Base-by-base conservation (phyloP, 257 asterid species). In the Echium plantagineum region DNA sequence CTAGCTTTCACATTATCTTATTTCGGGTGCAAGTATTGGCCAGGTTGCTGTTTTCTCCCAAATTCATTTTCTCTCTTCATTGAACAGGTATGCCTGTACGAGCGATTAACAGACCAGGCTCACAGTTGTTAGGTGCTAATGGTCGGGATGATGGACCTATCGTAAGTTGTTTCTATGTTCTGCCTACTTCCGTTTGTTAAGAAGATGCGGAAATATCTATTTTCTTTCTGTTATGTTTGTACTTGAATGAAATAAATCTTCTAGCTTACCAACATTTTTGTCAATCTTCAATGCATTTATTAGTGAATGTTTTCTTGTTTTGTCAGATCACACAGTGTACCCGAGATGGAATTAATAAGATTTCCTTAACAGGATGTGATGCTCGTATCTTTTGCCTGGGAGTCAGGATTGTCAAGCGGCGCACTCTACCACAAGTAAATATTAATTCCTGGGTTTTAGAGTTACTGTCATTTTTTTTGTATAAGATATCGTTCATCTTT, bases 111-210 rank as follows among this genome's bases (percentile, higher is more conserved):
- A 79, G 97, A 79, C 97, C 97, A 52, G 94, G 94, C 49, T 81
- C 95, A 10, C 96, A 85, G 77, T 67, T 84, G 76, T 77, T 88
- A 47, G 98, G 97, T 64, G 87, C 90, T 57, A 89, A 86, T 81
- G 98, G 94, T 67, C 89, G 98, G 69, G 98, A 93, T 84, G 98
- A 93, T 76, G 98, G 98, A 20, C 89, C 87, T 62, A 61, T 81
- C 71, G 98, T 93, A 80, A 83, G 98, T 84, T 67, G 61, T 60
- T 22, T 59, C 55, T 26, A 66, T 67, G 49, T 42, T 52, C 56
- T 16, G n/a, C n/a, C 8, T 52, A 52, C 56, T 52, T 5, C 9
- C 20, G 4, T 19, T 7, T n/a, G 22, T n/a, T 16, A 8, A 16
- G 1, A 52, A 52, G 22, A 17, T 21, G n/a, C n/a, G 20, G 62